phyloP scores from a whole-genome alignment of 2,329 filamentous ascomycete species.

The Myriangium duriaei region DNA sequence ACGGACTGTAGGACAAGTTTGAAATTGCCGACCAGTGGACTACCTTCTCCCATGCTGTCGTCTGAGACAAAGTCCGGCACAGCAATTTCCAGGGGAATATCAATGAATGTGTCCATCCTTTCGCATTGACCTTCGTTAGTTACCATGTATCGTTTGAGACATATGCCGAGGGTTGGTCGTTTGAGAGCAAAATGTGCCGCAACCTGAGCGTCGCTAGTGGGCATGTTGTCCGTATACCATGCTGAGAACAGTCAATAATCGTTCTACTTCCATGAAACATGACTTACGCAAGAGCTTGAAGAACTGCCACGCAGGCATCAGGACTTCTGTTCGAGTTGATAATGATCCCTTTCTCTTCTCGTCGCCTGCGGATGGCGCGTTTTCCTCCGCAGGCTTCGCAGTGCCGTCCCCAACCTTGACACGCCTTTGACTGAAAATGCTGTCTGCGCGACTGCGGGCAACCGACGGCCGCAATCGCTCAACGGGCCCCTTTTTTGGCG shows the following conservation, averaged over 20 bases:
- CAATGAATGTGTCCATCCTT: constrained; percentile 69
- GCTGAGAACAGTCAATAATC: constrained; percentile 36
- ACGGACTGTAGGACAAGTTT: constrained; percentile 85
- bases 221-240: constrained; percentile 66
- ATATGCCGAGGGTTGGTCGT: constrained; percentile 80
- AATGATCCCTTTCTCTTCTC: constrained; percentile 16
- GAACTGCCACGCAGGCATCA: constrained; percentile 96
- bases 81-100: constrained; percentile 75
- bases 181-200: constrained; percentile 75
- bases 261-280: constrained; percentile 5
- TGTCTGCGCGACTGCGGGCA: constrained; percentile 32
- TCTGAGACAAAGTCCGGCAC: constrained; percentile 85
- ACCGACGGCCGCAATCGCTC: constrained; percentile 23
- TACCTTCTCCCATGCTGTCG: constrained; percentile 54
- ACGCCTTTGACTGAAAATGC: constrained; percentile 37
- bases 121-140: constrained; percentile 54
- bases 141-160: constrained; percentile 80
- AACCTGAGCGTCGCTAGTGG: constrained; percentile 61
- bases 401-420: constrained; percentile 23
- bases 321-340: constrained; percentile 57
- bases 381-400: constrained; percentile 26
- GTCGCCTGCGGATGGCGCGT: constrained; percentile 30
- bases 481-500: constrained; percentile 17
- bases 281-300: constrained; percentile 78
- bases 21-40: constrained; percentile 70